Evolutionary conservation across 108 stramenopile species (phyloP), one percentile per base, ranked within the genome.

Genomic region (Nitzschia sp.): DNA sequence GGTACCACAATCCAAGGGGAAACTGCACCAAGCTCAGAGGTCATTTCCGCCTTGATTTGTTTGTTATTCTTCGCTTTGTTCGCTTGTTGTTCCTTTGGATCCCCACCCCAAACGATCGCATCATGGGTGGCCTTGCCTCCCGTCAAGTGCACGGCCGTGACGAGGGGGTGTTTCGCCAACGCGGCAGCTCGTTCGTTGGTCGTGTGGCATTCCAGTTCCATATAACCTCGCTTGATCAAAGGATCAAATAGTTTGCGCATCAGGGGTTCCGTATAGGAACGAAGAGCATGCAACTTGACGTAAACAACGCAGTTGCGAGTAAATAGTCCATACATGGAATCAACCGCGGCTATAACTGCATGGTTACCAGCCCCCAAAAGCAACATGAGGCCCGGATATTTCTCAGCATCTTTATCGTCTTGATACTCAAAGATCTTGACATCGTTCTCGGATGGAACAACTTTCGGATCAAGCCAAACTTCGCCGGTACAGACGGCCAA

Each of bases 301-400:
- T 75, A 68, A 11, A 64, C 69, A 6, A 55, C 46, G 15, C 56
- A 53, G 15, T 60, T 56, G 15, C 63, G 28, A 2, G 24, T 9
- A 63, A 68, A 79, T 13, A 70, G 46, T n/a, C 62, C 60, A 21
- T 80, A 53, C 26, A 80, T 24, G 21, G 48, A 56, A 59, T 80
- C 79, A 17, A 49, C 18, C 26, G 66, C 9, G 2, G 74, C 65
- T 46, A 80, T 32, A 42, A 25, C 31, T 15, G 18, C 15, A 21
- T 80, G 63, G 46, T 80, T 80, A 26, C 79, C 79, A 11, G 79
- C 79, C 2, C 74, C 79, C 11, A 75, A 57, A 8, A 80, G 57
- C 1, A 80, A 21, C 63, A 64, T 57, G 28, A 74, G 46, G 54
- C 55, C 64, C 3, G 29, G 30, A 19, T 74, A 17, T 15, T 68